These are phyloP conservation scores for Lachancea nothofagi DNA, from an alignment of 805 yeast genomes.

Conservation along the genomic window DNA sequence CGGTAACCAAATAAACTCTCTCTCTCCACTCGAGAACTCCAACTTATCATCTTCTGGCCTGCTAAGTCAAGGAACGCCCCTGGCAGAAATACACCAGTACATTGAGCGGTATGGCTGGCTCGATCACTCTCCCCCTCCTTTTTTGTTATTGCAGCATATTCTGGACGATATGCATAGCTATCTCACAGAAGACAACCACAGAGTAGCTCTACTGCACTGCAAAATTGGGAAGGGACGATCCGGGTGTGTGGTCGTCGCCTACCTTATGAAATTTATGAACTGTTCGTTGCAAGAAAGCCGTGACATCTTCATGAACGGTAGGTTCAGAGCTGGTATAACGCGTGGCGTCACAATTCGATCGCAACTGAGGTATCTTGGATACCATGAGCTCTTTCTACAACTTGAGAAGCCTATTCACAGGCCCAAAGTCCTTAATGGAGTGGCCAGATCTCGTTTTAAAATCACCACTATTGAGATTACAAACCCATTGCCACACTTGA, in stretches of 20 bases:
- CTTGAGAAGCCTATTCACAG: conserved; percentile 12
- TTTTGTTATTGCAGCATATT: conserved; percentile 42
- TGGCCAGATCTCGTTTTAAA: conserved; percentile 13
- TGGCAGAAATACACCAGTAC: not conserved
- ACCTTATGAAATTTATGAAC: conserved; percentile 48
- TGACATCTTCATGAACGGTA: conserved; percentile 44
- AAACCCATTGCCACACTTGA: conserved; percentile 16
- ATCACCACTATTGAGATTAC: conserved; percentile 16
- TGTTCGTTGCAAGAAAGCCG: conserved; percentile 44
- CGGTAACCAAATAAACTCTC: too few relatives aligned
- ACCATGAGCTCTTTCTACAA: conserved; percentile 38
- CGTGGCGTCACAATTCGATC: conserved; percentile 67
- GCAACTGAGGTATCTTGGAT: conserved; percentile 61
- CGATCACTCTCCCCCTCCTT: conserved; percentile 75
- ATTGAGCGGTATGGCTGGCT: conserved; percentile 46
- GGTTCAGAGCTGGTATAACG: conserved; percentile 55
- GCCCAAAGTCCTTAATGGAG: conserved; percentile 10
- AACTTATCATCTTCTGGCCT: not conserved
- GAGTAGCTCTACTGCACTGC: conserved; percentile 75
- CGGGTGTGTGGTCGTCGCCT: conserved; percentile 70
- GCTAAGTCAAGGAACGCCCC: not conserved
- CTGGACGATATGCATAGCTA: conserved; percentile 43
- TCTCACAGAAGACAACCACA: conserved; percentile 31
- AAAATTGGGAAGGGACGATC: conserved; percentile 90
- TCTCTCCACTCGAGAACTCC: not conserved